Evolutionary conservation across 2,329 filamentous ascomycete species (phyloP), one percentile per base, ranked within the genome.

Genomic region (Stachybotrys echinatus): DNA sequence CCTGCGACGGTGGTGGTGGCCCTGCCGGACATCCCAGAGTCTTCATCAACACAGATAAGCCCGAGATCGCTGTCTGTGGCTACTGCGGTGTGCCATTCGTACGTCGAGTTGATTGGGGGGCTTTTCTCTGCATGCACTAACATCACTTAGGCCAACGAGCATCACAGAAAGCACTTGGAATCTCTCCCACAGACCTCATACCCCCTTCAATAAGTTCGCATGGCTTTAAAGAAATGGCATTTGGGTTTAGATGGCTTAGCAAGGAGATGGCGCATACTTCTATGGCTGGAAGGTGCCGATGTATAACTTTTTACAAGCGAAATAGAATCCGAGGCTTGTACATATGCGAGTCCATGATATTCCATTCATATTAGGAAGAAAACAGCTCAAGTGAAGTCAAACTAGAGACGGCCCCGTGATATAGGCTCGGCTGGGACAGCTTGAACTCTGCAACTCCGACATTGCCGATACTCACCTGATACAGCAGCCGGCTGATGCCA

Each of bases 1-100:
- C 85, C 42, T 99, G 94, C 67, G 92, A 97, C 63, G 94, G 94
- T 51, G 94, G 92, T 52, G 92, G 92, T 58, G 94, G 92, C 43
- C 87, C 92, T 27, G 75, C 89, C 49, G 94, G 94, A 42, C 94
- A 99, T 70, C 94, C 94, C 46, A 83, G 83, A 64, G 87, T 99
- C 73, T 99, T 91, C 70, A 99, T 99, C 81, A 99, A 99, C 74
- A 86, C 88, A 58, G 94, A 99, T 74, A 97, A 96, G 79, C 89
- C 94, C 42, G 85, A 97, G 76, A 96, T 99, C 62, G 83, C 83
- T 71, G 77, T 77, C 67, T 99, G 94, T 78, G 86, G 81, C 64
- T 99, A 99, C 76, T 99, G 94, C 68, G 94, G 94, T 48, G 69
- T 94, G 58, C 94, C 94, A 61, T 99, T 85, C 68, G 94, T 97